Conservation (phyloP, 306 rosid species). For the Vigna unguiculata region DNA sequence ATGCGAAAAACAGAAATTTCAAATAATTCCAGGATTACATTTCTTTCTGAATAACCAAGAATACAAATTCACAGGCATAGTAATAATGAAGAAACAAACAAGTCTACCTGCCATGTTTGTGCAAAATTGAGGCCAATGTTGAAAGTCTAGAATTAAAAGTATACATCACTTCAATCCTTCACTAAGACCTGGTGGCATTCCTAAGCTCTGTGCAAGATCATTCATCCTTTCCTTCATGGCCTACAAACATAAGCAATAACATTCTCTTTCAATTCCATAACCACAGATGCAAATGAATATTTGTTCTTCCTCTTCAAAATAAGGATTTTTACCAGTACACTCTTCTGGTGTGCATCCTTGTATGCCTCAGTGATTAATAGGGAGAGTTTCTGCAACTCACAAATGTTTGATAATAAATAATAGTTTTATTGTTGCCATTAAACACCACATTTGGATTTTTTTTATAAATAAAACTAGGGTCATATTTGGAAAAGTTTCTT, state of each 20-base stretch:
- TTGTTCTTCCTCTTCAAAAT: slow-evolving; percentile 27
- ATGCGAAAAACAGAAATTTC: neutral
- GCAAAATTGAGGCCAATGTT: slow-evolving; percentile 56
- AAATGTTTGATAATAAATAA: slow-evolving; percentile 4
- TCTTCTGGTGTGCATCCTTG: slow-evolving; percentile 86
- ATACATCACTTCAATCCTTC: slow-evolving; percentile 59
- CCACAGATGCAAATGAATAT: slow-evolving; percentile 17
- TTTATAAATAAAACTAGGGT: no score
- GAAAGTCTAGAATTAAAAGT: slow-evolving; percentile 23
- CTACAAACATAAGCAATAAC: slow-evolving; percentile 45
- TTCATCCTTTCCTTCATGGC: slow-evolving; percentile 69
- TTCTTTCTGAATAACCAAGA: slow-evolving; percentile 22
- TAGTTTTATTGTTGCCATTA: slow-evolving; percentile 19
- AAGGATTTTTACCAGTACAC: slow-evolving; percentile 61
- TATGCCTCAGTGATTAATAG: slow-evolving; percentile 89
- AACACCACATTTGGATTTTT: neutral
- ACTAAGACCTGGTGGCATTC: slow-evolving; percentile 62
- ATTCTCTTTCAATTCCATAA: slow-evolving; percentile 29
- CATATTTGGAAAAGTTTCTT: neutral
- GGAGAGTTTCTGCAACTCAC: slow-evolving; percentile 72
- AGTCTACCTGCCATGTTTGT: slow-evolving; percentile 43
- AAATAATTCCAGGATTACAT: neutral
- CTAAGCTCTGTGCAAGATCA: slow-evolving; percentile 62
- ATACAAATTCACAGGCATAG: slow-evolving; percentile 32
- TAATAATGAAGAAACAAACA: slow-evolving; percentile 41